Conservation (phyloP, 2,329 filamentous ascomycete genomes). For the Colletotrichum sp. region DNA sequence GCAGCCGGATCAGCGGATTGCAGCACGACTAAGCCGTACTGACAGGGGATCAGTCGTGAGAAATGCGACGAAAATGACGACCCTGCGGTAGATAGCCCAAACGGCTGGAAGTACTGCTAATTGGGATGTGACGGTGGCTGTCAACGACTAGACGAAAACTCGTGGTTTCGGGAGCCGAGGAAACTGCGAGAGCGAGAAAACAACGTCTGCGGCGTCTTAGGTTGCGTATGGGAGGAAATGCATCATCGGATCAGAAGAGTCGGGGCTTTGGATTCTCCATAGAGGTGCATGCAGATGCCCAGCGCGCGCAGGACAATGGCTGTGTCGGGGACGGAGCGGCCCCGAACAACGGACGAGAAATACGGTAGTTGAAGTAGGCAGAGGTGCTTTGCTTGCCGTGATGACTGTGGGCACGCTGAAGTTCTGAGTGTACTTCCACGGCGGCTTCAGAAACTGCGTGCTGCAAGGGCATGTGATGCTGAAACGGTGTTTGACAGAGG, state of each 20-base stretch:
- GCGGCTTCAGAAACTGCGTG: not conserved
- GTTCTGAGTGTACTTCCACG: not conserved
- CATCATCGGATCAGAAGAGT: not conserved
- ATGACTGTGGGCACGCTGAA: not conserved
- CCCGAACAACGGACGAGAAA: not conserved
- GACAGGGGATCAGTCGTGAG: not conserved
- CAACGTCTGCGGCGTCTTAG: not conserved
- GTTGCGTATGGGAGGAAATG: not conserved
- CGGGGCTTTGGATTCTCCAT: not conserved
- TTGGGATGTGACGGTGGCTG: not conserved
- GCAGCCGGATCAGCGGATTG: not conserved
- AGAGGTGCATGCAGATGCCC: not conserved
- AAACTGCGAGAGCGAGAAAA: not conserved
- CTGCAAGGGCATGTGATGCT: not conserved
- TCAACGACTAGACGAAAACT: not conserved
- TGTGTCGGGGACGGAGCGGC: not conserved
- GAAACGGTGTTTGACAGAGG: conserved; percentile 15
- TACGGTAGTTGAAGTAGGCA: not conserved
- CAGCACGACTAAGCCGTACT: not conserved
- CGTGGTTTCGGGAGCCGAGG: not conserved
- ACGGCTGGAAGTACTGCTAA: not conserved
- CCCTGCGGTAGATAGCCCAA: not conserved
- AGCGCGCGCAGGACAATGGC: not conserved
- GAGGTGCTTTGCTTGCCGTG: not conserved
- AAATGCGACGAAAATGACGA: not conserved